Percentiles rank a stretch among this genome's conserved stretches.
Evolutionary conservation across 768 basidiomycete species (phyloP).

Genomic region (Sarcomyxa edulis): DNA sequence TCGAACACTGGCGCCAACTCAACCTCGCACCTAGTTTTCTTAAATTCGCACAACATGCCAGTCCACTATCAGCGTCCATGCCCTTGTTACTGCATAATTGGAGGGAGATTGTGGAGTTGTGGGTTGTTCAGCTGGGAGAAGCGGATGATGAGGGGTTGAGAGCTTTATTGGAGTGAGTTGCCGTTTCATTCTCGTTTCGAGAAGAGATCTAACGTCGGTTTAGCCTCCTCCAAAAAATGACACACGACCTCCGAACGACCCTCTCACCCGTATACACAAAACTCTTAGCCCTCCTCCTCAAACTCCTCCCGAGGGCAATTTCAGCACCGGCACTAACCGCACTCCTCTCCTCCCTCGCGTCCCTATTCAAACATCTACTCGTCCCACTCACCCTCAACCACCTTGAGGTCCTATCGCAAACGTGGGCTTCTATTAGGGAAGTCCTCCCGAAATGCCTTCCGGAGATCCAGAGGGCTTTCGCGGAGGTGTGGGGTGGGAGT

Average conservation of each 20-base stretch:
- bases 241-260: constrained; percentile 77
- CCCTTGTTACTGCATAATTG: constrained; percentile 79
- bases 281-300: constrained; percentile 50
- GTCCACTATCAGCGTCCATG: constrained; percentile 66
- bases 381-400: constrained; percentile 54
- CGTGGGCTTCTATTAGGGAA: constrained; percentile 51
- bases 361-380: constrained; percentile 68
- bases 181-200: background rate
- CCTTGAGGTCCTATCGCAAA: constrained; percentile 45
- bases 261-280: constrained; percentile 56
- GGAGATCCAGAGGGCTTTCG: constrained; percentile 71
- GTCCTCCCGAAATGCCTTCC: constrained; percentile 55
- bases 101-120: constrained; percentile 59
- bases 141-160: constrained; percentile 71
- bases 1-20: constrained; percentile 75
- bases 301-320: constrained; percentile 52
- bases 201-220: background rate
- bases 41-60: constrained; percentile 56
- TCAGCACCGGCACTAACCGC: constrained; percentile 54
- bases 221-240: constrained; percentile 74
- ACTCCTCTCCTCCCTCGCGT: constrained; percentile 63
- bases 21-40: constrained; percentile 76
- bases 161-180: constrained; percentile 70
- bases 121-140: constrained; percentile 50
- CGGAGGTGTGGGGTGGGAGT: constrained; percentile 88